A percentile compares a stretch with the other conserved stretches of the same genome.
phyloP scores from a whole-genome alignment of 495 filamentous ascomycete species.

The Penicillium dipodomyicola region DNA sequence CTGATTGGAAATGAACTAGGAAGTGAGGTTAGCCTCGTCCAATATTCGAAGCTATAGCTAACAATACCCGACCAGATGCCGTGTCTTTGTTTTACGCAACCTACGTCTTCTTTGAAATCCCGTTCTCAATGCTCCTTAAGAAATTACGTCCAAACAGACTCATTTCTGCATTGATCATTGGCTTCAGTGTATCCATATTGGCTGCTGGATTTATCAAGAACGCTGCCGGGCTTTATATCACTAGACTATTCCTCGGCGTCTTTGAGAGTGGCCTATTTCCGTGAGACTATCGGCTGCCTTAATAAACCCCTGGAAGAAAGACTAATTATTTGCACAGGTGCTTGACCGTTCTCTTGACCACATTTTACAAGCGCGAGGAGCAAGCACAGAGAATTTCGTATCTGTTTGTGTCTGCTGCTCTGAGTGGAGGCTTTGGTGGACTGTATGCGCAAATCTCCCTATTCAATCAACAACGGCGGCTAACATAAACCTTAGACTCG shows the following conservation, averaged over 20 bases:
- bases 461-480: background rate
- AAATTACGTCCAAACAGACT: constrained; percentile 34
- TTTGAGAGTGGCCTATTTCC: constrained; percentile 37
- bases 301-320: constrained; percentile 14
- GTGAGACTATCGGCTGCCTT: constrained; percentile 19
- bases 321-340: constrained; percentile 22
- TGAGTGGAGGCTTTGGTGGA: constrained; percentile 30
- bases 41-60: background rate
- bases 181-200: constrained; percentile 34
- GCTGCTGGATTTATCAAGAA: constrained; percentile 29
- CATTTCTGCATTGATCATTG: constrained; percentile 37
- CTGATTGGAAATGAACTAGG: constrained; percentile 19
- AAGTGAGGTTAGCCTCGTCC: constrained; percentile 3
- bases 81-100: constrained; percentile 20
- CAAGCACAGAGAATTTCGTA: constrained; percentile 21
- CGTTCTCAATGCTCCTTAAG: constrained; percentile 30
- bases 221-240: constrained; percentile 34
- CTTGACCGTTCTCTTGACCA: constrained; percentile 32
- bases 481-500: constrained; percentile 19
- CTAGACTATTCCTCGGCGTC: constrained; percentile 32
- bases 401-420: constrained; percentile 28
- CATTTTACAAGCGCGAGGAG: constrained; percentile 21
- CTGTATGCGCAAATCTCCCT: constrained; percentile 4
- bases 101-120: constrained; percentile 40
- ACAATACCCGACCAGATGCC: constrained; percentile 9